Evolutionary conservation across 768 basidiomycete genomes (phyloP).

Genomic region (Roridomyces roridus): DNA sequence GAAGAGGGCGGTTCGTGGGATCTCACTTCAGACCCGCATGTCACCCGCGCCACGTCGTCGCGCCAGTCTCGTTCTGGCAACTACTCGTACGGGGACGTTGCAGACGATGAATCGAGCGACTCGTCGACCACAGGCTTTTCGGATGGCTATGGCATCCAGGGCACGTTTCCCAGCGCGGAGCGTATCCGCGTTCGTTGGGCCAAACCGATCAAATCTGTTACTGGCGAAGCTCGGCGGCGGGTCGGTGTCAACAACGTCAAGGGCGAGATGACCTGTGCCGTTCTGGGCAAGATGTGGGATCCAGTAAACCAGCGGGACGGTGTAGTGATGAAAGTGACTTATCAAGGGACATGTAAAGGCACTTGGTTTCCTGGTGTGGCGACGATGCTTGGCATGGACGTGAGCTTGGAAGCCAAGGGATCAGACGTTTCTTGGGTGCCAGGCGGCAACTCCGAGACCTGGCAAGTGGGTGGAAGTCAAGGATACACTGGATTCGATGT

Average conservation of each 20-base stretch:
- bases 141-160: constrained; percentile 73
- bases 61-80: constrained; percentile 54
- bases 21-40: constrained; percentile 76
- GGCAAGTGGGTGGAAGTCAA: constrained; percentile 66
- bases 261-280: constrained; percentile 67
- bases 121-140: constrained; percentile 60
- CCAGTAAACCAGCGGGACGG: constrained; percentile 52
- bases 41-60: constrained; percentile 57
- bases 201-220: constrained; percentile 57
- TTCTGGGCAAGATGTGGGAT: constrained; percentile 57
- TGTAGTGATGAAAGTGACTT: constrained; percentile 68
- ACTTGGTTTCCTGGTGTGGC: constrained; percentile 87
- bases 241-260: constrained; percentile 74
- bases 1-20: constrained; percentile 77
- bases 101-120: constrained; percentile 85
- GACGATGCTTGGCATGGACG: constrained; percentile 79
- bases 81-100: constrained; percentile 70
- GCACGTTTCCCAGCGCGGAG: constrained; percentile 80
- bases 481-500: constrained; percentile 79
- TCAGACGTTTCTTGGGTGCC: constrained; percentile 74
- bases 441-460: constrained; percentile 53
- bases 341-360: constrained; percentile 75
- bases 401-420: constrained; percentile 69
- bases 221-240: constrained; percentile 61
- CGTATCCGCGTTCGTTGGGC: constrained; percentile 83